Evolutionary conservation across 805 yeast species (phyloP).

Genomic region (Pichia sporocuriosa): DNA sequence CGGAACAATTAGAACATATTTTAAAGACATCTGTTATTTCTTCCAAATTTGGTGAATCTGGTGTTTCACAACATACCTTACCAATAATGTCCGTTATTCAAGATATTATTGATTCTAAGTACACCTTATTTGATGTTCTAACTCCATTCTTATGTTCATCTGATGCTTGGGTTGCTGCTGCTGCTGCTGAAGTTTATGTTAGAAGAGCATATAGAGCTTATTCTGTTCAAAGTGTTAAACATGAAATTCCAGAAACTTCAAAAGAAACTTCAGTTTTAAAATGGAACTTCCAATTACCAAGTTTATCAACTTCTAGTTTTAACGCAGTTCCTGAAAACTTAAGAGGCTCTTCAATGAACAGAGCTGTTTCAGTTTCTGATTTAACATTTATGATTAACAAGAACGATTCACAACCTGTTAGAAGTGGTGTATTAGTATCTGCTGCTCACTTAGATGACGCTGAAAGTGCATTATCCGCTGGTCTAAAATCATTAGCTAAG

Average conservation of each 20-base stretch:
- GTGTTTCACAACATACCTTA: constrained; percentile 61
- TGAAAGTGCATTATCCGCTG: constrained; percentile 73
- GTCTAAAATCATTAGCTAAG: constrained; percentile 63
- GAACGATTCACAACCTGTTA: constrained; percentile 57
- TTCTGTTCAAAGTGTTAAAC: constrained; percentile 69
- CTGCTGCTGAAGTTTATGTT: constrained; percentile 94
- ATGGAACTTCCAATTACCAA: constrained; percentile 85
- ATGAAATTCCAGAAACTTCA: constrained; percentile 42
- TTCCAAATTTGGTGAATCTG: constrained; percentile 78
- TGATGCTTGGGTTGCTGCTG: constrained; percentile 86
- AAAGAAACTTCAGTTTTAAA: constrained; percentile 62
- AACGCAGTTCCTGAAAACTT: constrained; percentile 50
- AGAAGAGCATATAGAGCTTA: constrained; percentile 97
- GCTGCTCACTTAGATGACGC: constrained; percentile 81
- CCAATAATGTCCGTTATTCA: constrained; percentile 77
- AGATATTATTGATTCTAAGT: constrained; percentile 94
- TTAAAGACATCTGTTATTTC: constrained; percentile 86
- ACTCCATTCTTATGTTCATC: constrained; percentile 79
- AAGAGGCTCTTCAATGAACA: constrained; percentile 41
- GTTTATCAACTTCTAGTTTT: constrained; percentile 62
- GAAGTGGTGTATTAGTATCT: constrained; percentile 83
- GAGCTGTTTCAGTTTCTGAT: constrained; percentile 92
- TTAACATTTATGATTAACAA: constrained; percentile 75
- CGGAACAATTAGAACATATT: constrained; percentile 95
- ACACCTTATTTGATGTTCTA: constrained; percentile 92